phyloP scores from a whole-genome alignment of 805 yeast species.

The Pichia deserticola region DNA sequence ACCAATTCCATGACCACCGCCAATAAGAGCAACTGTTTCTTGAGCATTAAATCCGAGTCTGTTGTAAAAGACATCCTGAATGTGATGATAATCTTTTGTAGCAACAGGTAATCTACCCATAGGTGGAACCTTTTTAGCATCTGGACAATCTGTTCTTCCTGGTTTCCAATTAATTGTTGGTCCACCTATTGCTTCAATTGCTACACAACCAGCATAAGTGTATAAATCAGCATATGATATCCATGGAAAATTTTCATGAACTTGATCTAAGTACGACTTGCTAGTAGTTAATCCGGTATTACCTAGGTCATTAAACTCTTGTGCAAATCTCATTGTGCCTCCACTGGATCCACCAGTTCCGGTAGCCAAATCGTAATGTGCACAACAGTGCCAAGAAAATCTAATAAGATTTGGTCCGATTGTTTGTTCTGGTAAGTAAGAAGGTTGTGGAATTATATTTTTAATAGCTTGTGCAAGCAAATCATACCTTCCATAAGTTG shows the following conservation, averaged over 20 bases:
- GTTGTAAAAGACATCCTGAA: conserved; percentile 47
- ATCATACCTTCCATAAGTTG: conserved; percentile 25
- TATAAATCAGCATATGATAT: conserved; percentile 72
- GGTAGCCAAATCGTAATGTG: conserved; percentile 59
- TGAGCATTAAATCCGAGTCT: conserved; percentile 63
- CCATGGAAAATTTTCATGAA: conserved; percentile 58
- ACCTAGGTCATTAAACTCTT: conserved; percentile 49
- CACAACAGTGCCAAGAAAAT: conserved; percentile 81
- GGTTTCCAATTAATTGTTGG: conserved; percentile 78
- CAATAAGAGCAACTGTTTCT: conserved; percentile 67
- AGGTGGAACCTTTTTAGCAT: conserved; percentile 44
- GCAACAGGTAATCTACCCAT: conserved; percentile 76
- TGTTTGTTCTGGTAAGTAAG: conserved; percentile 53
- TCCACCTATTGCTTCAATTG: conserved; percentile 72
- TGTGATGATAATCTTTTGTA: conserved; percentile 53
- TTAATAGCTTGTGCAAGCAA: conserved; percentile 31
- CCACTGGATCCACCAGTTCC: conserved; percentile 62
- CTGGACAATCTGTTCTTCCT: conserved; percentile 60
- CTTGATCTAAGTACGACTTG: conserved; percentile 46
- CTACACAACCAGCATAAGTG: conserved; percentile 72
- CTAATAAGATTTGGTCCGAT: conserved; percentile 76
- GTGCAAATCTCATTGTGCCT: conserved; percentile 54
- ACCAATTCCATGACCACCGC: conserved; percentile 75
- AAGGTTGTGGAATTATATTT: conserved; percentile 26
- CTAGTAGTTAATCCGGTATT: conserved; percentile 61